Base-by-base conservation (phyloP, 768 basidiomycete species). In the Suillus clintonianus region DNA sequence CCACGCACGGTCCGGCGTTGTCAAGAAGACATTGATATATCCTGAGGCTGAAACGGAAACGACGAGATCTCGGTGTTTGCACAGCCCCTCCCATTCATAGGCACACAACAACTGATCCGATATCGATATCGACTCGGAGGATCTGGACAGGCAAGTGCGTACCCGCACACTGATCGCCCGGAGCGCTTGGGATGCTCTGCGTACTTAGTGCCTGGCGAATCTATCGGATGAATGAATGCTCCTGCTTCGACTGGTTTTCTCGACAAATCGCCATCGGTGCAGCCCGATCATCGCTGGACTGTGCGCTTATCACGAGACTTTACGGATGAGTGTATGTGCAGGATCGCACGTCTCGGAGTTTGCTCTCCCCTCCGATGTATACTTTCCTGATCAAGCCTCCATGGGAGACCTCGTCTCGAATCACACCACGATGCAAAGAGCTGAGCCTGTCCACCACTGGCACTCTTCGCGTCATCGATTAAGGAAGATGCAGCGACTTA, bases 101-200 rank as follows among this genome's bases (percentile, higher is more conserved):
- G 56, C 56, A 57, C 56, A 42, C n/a, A n/a, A n/a, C n/a, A n/a
- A n/a, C 34, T 57, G 56, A 41, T 57, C 17, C 51, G 32, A 34
- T 53, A 53, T 53, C 30, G 51, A n/a, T 53, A 53, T 53, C 30
- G 51, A n/a, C 34, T 34, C 51, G 51, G 51, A 41, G 56, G 22
- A 57, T 57, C 24, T 27, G 56, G 41, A 39, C 27, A 27, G 8
- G 27, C 10, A 24, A 39, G 9, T 27, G 2, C 37, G 56, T 41
- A 30, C 56, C 22, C 37, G 24, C 37, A 2, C 3, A 41, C 27
- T 30, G 27, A 57, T 57, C 39, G 19, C 8, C 36, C 55, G 37
- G 55, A 30, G 27, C 37, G 3, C 55, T 39, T 39, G 24, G n/a
- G 13, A 27, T 57, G 10, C 19, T 57, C 56, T 27, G 27, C 48